phyloP scores from a whole-genome alignment of 768 basidiomycete species.

The Nidula microcarpa region DNA sequence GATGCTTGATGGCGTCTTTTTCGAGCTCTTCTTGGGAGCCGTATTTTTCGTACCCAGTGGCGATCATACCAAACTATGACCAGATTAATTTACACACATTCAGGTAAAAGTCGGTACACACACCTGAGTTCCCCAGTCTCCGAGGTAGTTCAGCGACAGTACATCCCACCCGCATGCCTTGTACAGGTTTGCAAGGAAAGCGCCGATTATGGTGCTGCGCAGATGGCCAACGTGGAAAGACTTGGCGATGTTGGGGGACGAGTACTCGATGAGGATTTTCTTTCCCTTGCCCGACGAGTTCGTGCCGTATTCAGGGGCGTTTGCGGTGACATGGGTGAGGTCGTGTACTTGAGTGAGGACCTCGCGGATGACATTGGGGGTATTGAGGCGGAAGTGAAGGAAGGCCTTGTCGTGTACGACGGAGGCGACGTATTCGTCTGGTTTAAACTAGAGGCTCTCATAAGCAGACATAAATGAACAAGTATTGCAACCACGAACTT shows the following conservation, averaged over 20 bases:
- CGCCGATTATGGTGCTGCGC: constrained; percentile 98
- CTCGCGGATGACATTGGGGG: constrained; percentile 55
- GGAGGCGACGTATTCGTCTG: constrained; percentile 75
- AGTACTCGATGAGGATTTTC: constrained; percentile 86
- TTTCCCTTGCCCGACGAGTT: constrained; percentile 78
- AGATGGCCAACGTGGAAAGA: constrained; percentile 97
- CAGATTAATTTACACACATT: neutral
- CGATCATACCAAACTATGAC: constrained; percentile 77
- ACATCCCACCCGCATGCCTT: constrained; percentile 92
- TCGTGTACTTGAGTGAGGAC: constrained; percentile 72
- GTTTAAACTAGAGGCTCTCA: constrained; percentile 60
- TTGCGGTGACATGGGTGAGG: constrained; percentile 57
- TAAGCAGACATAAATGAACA: constrained; percentile 2
- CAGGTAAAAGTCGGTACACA: constrained; percentile 10
- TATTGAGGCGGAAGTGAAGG: constrained; percentile 77
- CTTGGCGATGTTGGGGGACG: constrained; percentile 96
- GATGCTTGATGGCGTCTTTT: constrained; percentile 89
- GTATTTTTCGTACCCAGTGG: constrained; percentile 88
- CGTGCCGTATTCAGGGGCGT: constrained; percentile 70
- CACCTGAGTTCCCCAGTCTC: constrained; percentile 98
- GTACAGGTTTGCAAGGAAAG: constrained; percentile 88
- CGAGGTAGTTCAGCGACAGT: constrained; percentile 89
- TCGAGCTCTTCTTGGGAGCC: constrained; percentile 82
- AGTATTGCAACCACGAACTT: constrained; percentile 45
- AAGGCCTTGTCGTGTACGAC: constrained; percentile 73